Conservation (phyloP, 352 stramenopile species). For the Globisporangium megalacanthum region DNA sequence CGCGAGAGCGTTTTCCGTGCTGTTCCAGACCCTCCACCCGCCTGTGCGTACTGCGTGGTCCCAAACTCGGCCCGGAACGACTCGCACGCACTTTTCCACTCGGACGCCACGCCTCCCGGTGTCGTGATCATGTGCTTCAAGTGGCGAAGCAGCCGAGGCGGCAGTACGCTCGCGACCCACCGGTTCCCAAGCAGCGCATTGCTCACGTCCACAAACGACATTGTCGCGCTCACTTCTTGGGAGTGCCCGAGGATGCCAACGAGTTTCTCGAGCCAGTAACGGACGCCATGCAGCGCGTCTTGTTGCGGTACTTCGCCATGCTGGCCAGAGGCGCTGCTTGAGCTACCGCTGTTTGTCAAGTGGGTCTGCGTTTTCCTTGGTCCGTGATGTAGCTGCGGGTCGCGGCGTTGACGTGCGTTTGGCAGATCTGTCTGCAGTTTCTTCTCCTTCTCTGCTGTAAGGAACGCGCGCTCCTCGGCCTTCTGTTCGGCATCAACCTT, state of each 20-base stretch:
- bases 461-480: slow-evolving; percentile 28
- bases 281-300: not conserved
- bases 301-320: not conserved
- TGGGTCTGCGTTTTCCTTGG: not conserved
- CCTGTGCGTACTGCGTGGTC: slow-evolving; percentile 15
- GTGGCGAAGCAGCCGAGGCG: slow-evolving; percentile 17
- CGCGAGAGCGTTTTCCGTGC: slow-evolving; percentile 7
- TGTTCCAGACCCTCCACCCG: not conserved
- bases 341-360: not conserved
- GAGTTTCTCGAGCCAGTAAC: slow-evolving; percentile 17
- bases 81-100: slow-evolving; percentile 44
- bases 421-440: slow-evolving; percentile 12
- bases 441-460: slow-evolving; percentile 21
- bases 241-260: slow-evolving; percentile 26
- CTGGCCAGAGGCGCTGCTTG: not conserved
- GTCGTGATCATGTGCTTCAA: slow-evolving; percentile 26
- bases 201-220: slow-evolving; percentile 27
- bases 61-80: slow-evolving; percentile 58
- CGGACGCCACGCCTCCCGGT: slow-evolving; percentile 29
- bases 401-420: slow-evolving; percentile 1
- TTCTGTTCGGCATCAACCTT: slow-evolving; percentile 23
- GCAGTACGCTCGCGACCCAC: slow-evolving; percentile 33
- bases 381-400: not conserved
- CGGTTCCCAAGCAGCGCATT: slow-evolving; percentile 32
- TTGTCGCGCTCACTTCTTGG: slow-evolving; percentile 38